These are phyloP conservation scores for Xenoacremonium recifei DNA, from an alignment of 2,329 filamentous ascomycete genomes.

Conservation along the genomic window DNA sequence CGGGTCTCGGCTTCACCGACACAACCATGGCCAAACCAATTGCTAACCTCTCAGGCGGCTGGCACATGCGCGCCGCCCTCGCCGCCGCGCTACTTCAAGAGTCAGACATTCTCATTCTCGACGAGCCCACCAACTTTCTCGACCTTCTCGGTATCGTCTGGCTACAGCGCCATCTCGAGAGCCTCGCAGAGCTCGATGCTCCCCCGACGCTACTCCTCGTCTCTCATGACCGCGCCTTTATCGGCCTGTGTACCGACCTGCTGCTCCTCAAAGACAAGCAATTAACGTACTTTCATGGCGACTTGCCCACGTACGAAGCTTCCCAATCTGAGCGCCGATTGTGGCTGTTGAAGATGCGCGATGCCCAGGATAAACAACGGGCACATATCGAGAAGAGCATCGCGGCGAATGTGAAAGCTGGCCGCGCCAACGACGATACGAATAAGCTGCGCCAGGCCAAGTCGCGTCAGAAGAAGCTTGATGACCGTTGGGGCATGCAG, in stretches of 20 bases:
- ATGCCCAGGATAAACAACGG: constrained; percentile 77
- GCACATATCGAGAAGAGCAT: constrained; percentile 80
- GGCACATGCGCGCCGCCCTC: constrained; percentile 68
- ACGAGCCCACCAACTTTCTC: constrained; percentile 86
- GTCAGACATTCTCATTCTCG: constrained; percentile 75
- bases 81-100: constrained; percentile 68
- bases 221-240: constrained; percentile 82
- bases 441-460: constrained; percentile 86
- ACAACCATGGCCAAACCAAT: constrained; percentile 58
- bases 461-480: constrained; percentile 79
- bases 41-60: constrained; percentile 71
- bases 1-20: constrained; percentile 70
- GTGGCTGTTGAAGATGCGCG: constrained; percentile 72
- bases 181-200: constrained; percentile 48
- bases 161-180: constrained; percentile 71
- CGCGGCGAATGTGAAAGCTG: constrained; percentile 69
- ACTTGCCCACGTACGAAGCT: constrained; percentile 68
- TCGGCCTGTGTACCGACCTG: constrained; percentile 73
- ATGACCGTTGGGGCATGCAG: constrained; percentile 76
- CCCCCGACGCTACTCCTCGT: constrained; percentile 73
- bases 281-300: constrained; percentile 73
- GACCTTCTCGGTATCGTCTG: constrained; percentile 82
- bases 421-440: constrained; percentile 75
- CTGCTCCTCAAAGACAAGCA: constrained; percentile 72
- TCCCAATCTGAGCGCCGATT: constrained; percentile 66